These are phyloP conservation scores for Triticum monococcum DNA, from an alignment of 176 grass and related monocot genomes.

Conservation along the genomic window DNA sequence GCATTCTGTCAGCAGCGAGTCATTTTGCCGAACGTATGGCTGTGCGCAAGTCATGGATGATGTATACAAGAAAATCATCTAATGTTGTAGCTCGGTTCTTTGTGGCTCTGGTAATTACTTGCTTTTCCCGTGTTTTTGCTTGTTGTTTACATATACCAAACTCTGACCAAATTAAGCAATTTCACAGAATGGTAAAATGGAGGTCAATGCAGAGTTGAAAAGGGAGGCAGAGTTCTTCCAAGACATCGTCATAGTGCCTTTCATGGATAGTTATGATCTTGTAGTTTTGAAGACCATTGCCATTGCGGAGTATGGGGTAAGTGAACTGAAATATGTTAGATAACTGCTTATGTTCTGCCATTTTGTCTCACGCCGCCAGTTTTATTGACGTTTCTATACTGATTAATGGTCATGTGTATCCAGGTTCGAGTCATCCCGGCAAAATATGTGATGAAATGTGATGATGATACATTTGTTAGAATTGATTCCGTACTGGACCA, in stretches of 20 bases:
- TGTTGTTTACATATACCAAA: background rate
- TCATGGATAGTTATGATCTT: slow-evolving; percentile 96
- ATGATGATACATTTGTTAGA: slow-evolving; percentile 93
- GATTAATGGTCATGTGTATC: slow-evolving; percentile 24
- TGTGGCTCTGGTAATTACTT: slow-evolving; percentile 80
- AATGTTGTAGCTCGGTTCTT: slow-evolving; percentile 90
- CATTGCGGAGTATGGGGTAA: slow-evolving; percentile 92
- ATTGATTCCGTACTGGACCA: slow-evolving; percentile 70
- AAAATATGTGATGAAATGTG: slow-evolving; percentile 96
- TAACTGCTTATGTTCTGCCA: background rate
- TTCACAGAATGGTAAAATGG: slow-evolving; percentile 78
- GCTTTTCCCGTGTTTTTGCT: background rate
- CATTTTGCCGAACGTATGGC: slow-evolving; percentile 99
- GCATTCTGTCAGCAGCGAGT: slow-evolving; percentile 87
- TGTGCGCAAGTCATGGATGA: slow-evolving; percentile 95
- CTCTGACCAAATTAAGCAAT: slow-evolving; percentile 9
- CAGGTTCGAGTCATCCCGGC: slow-evolving; percentile 78
- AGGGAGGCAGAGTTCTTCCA: slow-evolving; percentile 90
- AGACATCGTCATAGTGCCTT: slow-evolving; percentile 94
- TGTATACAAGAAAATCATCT: slow-evolving; percentile 70
- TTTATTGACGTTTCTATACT: background rate
- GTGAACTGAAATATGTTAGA: slow-evolving; percentile 22
- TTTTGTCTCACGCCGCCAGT: background rate
- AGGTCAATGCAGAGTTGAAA: slow-evolving; percentile 72
- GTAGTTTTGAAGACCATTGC: slow-evolving; percentile 96